Evolutionary conservation across 2,329 filamentous ascomycete genomes (phyloP), one percentile per base, ranked within the genome.

Genomic region (Diaporthe vexans): DNA sequence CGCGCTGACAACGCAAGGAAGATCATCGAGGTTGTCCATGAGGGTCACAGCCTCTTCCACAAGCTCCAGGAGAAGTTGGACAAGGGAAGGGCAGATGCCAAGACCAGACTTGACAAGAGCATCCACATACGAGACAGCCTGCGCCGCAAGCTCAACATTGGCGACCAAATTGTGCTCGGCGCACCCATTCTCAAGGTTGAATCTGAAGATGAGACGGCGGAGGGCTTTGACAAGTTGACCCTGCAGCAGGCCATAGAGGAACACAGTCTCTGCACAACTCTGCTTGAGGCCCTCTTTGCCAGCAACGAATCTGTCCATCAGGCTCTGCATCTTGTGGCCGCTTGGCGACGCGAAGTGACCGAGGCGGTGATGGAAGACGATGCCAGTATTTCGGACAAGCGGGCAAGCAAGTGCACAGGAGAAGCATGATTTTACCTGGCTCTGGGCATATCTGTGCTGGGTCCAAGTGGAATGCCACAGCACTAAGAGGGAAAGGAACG

Each of bases 1-100:
- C 37, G 72, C 19, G 72, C 67, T 24, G 21, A 52, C 26, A 74
- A 74, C 48, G 17, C 67, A 3, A 71, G 61, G 29, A 63, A 46
- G 11, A 43, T 71, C 5, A 35, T 74, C 24, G 48, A 11, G 24
- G 58, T 35, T 10, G 35, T 71, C 15, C 72, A 74, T 26, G 65
- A 65, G 26, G 72, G 46, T n/a, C 29, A 29, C 35, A 59, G 48
- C 26, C 35, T 74, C 48, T 74, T 74, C 9, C 65, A 63, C 35
- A 26, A 11, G n/a, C 65, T 74, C 13, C 56, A 71, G 24, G 67
- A 71, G 72, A 69, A 74, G 10, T 17, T 71, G 13, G 72, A 74
- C 37, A 43, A 40, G 21, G 48, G 56, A 17, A 71, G 57, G 33
- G 72, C 67, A 15, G 58, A 69, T 11, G 24, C 56, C 26, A 74